phyloP scores from a whole-genome alignment of 108 stramenopile species.

The Cyclotella kingstonii region DNA sequence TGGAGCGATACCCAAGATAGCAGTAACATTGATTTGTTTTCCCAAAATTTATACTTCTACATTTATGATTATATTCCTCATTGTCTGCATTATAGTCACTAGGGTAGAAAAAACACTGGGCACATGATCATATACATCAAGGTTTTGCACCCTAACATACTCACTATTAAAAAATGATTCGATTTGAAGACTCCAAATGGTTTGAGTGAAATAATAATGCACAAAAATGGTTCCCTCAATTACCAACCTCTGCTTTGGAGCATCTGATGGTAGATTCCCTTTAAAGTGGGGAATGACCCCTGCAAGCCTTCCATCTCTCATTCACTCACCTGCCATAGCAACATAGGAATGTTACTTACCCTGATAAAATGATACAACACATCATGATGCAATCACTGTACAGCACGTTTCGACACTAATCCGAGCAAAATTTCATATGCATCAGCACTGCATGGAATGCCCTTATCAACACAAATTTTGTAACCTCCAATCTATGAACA shows the following conservation, averaged over 20 bases:
- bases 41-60: too few species aligned
- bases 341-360: not conserved
- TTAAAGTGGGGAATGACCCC: constrained; percentile 1
- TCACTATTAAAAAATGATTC: constrained; percentile 2
- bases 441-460: constrained; percentile 8
- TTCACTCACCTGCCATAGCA: not conserved
- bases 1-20: too few species aligned
- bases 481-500: constrained; percentile 2
- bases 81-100: too few species aligned
- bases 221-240: constrained; percentile 7
- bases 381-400: not conserved
- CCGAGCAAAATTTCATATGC: constrained; percentile 1
- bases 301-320: constrained; percentile 13
- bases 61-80: too few species aligned
- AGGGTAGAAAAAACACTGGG: not conserved
- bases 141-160: not conserved
- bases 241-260: not conserved
- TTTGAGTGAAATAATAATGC: not conserved
- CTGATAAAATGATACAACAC: constrained; percentile 1
- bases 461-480: constrained; percentile 19
- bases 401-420: not conserved
- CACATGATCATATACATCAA: not conserved
- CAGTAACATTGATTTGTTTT: too few species aligned
- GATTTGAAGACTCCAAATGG: constrained; percentile 6
- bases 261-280: not conserved